Base-by-base conservation (phyloP, 345 rosid species). In the Rhodamnia argentea region DNA sequence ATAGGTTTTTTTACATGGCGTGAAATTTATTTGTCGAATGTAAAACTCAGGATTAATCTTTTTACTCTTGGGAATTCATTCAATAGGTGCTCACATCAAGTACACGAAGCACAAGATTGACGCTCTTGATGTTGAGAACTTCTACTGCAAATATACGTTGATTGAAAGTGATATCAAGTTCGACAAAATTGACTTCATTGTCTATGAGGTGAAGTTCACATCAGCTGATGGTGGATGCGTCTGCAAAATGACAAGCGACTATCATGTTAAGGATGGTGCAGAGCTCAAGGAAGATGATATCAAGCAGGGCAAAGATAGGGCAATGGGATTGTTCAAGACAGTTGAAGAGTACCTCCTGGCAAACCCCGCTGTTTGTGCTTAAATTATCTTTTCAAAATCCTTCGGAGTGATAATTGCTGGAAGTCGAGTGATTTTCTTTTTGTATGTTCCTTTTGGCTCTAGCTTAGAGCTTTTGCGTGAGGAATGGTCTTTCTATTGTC, bases 221-320 rank as follows among this genome's bases (percentile, higher is more conserved):
- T 2, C 23, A 23, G 27, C 40, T 8, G 1, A 47, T 10, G 81
- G 40, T 1, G 86, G 86, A 22, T 53, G 84, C n/a, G 22, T 87
- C 12, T 76, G 84, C 78, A 51, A 84, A 86, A 58, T 85, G 84
- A 84, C 62, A 0, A 82, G 86, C 3, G 27, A 87, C 82, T 90
- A 76, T 32, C 60, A 56, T 40, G 18, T 27, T 50, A 84, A 87
- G 78, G 86, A 37, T 11, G 86, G 52, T 13, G 84, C 5, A 0
- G 60, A 87, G 42, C 84, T 87, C 16, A 86, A 87, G 40, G 85
- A 53, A 27, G 89, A 86, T 29, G 88, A 88, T 40, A 86, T 88
- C 55, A 55, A 54, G 60, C 44, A 70, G 6, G 59, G 88, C 11
- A 87, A 87, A 37, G 83, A 87, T 47, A 87, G 29, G 74, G 86